A percentile compares a stretch with the other conserved stretches of the same genome.
These are phyloP conservation scores for Butyriboletus loyo DNA, from an alignment of 768 basidiomycete species.

Conservation along the genomic window DNA sequence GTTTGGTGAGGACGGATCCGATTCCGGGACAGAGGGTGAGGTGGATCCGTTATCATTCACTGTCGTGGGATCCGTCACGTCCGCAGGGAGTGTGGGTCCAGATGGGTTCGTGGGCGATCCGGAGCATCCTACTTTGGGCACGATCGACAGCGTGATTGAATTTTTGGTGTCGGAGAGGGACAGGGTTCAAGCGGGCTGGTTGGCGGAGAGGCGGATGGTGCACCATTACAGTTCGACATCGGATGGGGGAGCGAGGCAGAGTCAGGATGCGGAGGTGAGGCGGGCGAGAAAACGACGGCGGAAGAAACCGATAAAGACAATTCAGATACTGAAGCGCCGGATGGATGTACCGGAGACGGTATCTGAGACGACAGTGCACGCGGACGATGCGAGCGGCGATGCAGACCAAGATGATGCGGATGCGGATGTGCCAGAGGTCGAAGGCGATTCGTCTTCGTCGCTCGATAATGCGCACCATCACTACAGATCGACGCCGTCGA, in stretches of 20 bases:
- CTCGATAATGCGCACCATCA: conserved; percentile 17
- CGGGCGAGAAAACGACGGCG: conserved; percentile 38
- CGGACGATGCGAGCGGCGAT: conserved; percentile 25
- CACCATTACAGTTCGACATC: conserved; percentile 34
- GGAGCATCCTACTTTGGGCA: conserved; percentile 65
- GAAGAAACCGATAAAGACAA: conserved; percentile 32
- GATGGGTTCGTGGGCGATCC: conserved; percentile 25
- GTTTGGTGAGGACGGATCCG: conserved; percentile 21
- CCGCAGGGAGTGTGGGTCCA: conserved; percentile 23
- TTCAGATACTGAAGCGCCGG: conserved; percentile 29
- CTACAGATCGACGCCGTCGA: conserved; percentile 30
- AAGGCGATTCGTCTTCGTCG: conserved; percentile 30
- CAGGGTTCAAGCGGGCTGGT: conserved; percentile 45
- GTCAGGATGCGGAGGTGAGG: conserved; percentile 38
- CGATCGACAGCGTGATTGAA: conserved; percentile 68
- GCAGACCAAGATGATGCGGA: conserved; percentile 24
- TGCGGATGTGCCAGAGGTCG: conserved; percentile 13
- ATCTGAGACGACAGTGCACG: conserved; percentile 22
- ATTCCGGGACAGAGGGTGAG: conserved; percentile 39
- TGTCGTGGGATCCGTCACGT: conserved; percentile 23
- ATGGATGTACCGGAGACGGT: conserved; percentile 18
- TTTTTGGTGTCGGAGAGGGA: conserved; percentile 73
- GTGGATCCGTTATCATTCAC: conserved; percentile 26
- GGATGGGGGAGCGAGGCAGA: conserved; percentile 37
- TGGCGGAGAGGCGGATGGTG: conserved; percentile 25